A percentile compares a stretch with the other conserved stretches of the same genome.
Conservation (phyloP, 1,139 yeast genomes). For the Wickerhamiella pararugosa region DNA sequence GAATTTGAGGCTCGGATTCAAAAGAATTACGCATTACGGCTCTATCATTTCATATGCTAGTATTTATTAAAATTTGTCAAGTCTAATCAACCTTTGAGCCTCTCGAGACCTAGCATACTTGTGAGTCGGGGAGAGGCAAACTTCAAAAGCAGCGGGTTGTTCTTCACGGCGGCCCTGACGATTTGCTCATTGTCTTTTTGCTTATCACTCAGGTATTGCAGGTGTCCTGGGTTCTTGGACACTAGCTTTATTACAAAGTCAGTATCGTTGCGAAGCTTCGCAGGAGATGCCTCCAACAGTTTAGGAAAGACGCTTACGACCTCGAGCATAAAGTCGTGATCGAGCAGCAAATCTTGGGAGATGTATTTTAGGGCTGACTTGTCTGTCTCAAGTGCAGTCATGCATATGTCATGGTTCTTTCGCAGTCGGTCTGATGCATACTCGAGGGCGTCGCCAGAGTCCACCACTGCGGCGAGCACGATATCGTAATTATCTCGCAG, state of each 20-base stretch:
- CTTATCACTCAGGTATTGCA: neutral
- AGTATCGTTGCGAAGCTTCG: neutral
- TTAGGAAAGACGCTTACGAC: constrained; percentile 3
- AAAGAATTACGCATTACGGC: constrained; percentile 3
- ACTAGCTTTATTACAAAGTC: constrained; percentile 3
- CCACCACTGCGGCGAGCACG: neutral
- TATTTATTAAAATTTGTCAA: neutral
- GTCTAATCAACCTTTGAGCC: neutral
- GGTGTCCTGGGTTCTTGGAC: constrained; percentile 1
- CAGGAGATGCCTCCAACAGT: constrained; percentile 1
- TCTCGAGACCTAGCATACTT: no score
- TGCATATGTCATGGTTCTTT: neutral
- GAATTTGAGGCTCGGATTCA: constrained; percentile 1
- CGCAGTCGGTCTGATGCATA: neutral
- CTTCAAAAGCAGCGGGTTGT: constrained; percentile 4
- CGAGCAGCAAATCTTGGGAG: neutral
- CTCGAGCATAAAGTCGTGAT: constrained; percentile 2
- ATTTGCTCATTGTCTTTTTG: constrained; percentile 3
- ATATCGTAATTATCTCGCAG: neutral
- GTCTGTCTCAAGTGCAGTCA: neutral
- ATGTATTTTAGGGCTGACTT: neutral
- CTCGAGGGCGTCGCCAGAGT: neutral
- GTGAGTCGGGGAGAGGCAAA: constrained; percentile 2
- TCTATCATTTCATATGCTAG: constrained; percentile 5
- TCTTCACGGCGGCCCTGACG: constrained; percentile 3